Evolutionary conservation across 2,329 filamentous ascomycete species (phyloP).

Genomic region (Talaromyces sp.): DNA sequence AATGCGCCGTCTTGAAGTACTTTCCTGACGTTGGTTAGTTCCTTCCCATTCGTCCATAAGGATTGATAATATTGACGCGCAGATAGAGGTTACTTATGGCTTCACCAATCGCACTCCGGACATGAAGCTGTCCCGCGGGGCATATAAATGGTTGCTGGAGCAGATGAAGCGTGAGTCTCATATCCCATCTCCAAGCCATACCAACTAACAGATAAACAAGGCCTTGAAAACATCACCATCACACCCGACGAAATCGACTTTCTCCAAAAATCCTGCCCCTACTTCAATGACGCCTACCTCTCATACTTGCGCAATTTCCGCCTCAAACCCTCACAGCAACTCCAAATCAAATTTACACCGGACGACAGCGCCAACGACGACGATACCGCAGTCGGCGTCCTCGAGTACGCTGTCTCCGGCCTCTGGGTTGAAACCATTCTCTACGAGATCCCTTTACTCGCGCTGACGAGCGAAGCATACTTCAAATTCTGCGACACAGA

Average conservation of each 20-base stretch:
- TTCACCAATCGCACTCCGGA: conserved; percentile 95
- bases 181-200: not conserved
- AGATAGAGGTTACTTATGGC: conserved; percentile 72
- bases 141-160: conserved; percentile 77
- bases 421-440: conserved; percentile 93
- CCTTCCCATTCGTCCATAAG: no score
- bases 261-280: conserved; percentile 73
- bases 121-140: conserved; percentile 80
- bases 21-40: conserved; percentile 64
- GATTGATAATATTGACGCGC: conserved; percentile 12
- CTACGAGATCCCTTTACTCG: conserved; percentile 93
- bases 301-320: conserved; percentile 77
- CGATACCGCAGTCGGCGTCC: conserved; percentile 66
- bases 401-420: conserved; percentile 74
- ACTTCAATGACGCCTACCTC: conserved; percentile 74
- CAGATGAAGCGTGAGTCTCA: conserved; percentile 69
- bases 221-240: conserved; percentile 76
- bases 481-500: conserved; percentile 95
- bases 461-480: conserved; percentile 90
- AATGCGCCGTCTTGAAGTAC: conserved; percentile 91
- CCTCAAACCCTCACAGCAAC: conserved; percentile 75
- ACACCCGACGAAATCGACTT: conserved; percentile 76
- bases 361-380: conserved; percentile 56
- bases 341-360: conserved; percentile 64
- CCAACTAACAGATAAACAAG: conserved; percentile 39